Evolutionary conservation across 352 stramenopile genomes (phyloP), one percentile per base, ranked within the genome.

Genomic region (Pythium plurisporium): DNA sequence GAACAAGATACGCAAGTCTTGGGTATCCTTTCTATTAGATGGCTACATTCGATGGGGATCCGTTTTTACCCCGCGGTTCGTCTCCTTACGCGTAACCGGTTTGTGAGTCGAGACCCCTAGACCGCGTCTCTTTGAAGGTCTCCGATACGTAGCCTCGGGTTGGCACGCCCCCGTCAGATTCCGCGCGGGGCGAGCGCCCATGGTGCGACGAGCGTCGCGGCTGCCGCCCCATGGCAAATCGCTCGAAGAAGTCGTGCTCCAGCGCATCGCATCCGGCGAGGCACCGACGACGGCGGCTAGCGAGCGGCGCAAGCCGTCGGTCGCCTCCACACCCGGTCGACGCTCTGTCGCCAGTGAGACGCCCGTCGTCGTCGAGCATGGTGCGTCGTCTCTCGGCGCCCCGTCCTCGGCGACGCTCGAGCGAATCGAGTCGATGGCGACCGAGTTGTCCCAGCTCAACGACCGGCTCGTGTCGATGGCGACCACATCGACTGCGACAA

Each of bases 171-270:
- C n/a, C n/a, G n/a, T n/a, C n/a, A n/a, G n/a, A n/a, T n/a, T n/a
- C n/a, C n/a, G n/a, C n/a, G n/a, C n/a, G n/a, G n/a, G n/a, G n/a
- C n/a, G n/a, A n/a, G n/a, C n/a, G n/a, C n/a, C n/a, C n/a, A 90
- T 92, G 79, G 78, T 89, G 60, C 72, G 78, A 4, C 86, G 82
- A 50, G 68, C 73, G 20, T 74, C 72, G 17, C 69, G 68, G 0
- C 69, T 92, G 48, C 60, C 73, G n/a, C 70, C 82, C 4, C 74
- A 68, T 31, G 63, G 65, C 52, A 82, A 66, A 60, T 88, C 78
- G 3, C 62, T 92, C 36, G 82, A 92, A 56, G 79, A 92, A 53
- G 65, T 92, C 19, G 33, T 92, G 41, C 62, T 90, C 10, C 57
- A 74, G 17, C 74, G 82, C 12, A 67, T 83, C 33, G 70, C 67